Conservation (phyloP, 176 grass and related monocot species). For the sorghum (Sorghum bicolor) region Sorghum_bicolor_NCBIv3 NC_012876.2:62193001-62193500, state of each 20-base stretch:
- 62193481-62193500: not conserved
- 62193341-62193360: not conserved
- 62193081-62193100: not conserved
- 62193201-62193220: not conserved
- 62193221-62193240: not conserved
- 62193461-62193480: not conserved
- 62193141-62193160: not conserved
- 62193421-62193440: not conserved
- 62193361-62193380: fast-evolving
- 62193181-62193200: not conserved
- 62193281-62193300: not conserved
- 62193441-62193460: not conserved
- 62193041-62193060: slow-evolving; percentile 14
- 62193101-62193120: not conserved
- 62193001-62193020: not conserved
- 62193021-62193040: not conserved
- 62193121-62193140: not conserved
- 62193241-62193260: not conserved
- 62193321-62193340: not conserved
- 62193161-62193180: fast-evolving
- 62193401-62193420: not conserved
- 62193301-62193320: not conserved
- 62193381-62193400: not conserved
- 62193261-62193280: fast-evolving
- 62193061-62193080: not conserved